Percentiles rank a stretch among this genome's conserved stretches.
Evolutionary conservation across 371 early-diverging fungal species (phyloP).

Genomic region (Cokeromyces recurvatus): DNA sequence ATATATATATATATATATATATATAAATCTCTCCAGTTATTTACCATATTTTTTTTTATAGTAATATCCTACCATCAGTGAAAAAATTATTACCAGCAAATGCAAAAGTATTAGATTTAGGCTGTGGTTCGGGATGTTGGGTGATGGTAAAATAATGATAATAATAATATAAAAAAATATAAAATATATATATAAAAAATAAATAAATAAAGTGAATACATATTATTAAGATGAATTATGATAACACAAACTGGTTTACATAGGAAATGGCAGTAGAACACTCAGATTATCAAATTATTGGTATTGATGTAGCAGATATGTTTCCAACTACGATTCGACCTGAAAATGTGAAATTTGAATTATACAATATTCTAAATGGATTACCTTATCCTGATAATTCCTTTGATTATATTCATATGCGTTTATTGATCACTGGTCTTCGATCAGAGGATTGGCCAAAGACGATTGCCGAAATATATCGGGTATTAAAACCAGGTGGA

Average conservation of each 20-base stretch:
- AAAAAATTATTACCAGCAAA: not conserved
- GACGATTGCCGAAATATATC: constrained; percentile 30
- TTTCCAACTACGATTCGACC: constrained; percentile 42
- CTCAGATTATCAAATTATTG: constrained; percentile 46
- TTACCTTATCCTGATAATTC: constrained; percentile 39
- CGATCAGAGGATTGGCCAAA: constrained; percentile 30
- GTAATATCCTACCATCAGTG: constrained; percentile 25
- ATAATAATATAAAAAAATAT: too few species aligned
- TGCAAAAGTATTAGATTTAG: constrained; percentile 18
- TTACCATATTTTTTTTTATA: constrained; percentile 3
- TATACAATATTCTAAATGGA: constrained; percentile 30
- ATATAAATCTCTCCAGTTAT: not conserved
- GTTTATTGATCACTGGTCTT: constrained; percentile 32
- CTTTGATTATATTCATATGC: constrained; percentile 48
- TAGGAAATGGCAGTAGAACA: constrained; percentile 57
- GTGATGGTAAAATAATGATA: constrained; percentile 13
- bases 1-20: not conserved
- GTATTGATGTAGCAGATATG: constrained; percentile 51
- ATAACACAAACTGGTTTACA: not conserved
- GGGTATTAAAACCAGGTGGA: constrained; percentile 47
- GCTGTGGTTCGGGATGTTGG: constrained; percentile 29
- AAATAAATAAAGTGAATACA: too few species aligned
- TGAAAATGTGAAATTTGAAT: constrained; percentile 37
- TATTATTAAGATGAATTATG: too few species aligned
- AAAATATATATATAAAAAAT: too few species aligned